Evolutionary conservation across 1,284 basidiomycete species (phyloP), one percentile per base, ranked within the genome.

Genomic region (Flammula alnicola): DNA sequence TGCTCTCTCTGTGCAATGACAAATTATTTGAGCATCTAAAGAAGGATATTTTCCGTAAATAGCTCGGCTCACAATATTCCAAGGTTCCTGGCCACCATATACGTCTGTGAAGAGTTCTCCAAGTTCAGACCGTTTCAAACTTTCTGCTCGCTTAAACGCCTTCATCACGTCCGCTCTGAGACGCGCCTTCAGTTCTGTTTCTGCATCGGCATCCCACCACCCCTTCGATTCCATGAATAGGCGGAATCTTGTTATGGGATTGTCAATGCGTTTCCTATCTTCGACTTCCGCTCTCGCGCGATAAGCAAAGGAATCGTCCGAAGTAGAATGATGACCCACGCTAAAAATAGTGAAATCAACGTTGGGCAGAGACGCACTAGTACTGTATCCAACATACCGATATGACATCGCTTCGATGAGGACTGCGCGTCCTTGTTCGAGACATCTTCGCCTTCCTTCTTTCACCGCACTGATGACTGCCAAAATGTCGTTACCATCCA

Each of bases 381-480:
- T 51, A 5, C 41, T 5, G 38, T 29, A 50, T 36, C 12, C 16
- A 32, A 61, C 75, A 35, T 53, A 83, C 80, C 93, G 83, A 66
- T 96, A 96, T 2, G 87, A 90, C 91, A 96, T 95, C 4, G 91
- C 91, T 73, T 98, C 95, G 47, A 98, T 80, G 26, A 98, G 75
- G 0, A 97, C 91, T 5, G 90, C 91, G 32, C 92, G 81, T 26
- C 90, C 86, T 47, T 88, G 83, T 56, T 88, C 83, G 11, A 96
- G 75, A 54, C 93, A 94, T 37, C 87, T 75, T 48, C 76, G 71
- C 41, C 93, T 76, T 5, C 91, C 95, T 62, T 94, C 92, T 41
- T 80, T 79, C 10, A 93, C 85, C 3, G 91, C 93, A n/a, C 76
- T 75, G 16, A 92, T 76, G 1, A 98, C 93, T 0, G 95, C 95